Evolutionary conservation across 352 stramenopile genomes (phyloP), one percentile per base, ranked within the genome.

Genomic region (Plasmopara muralis): DNA sequence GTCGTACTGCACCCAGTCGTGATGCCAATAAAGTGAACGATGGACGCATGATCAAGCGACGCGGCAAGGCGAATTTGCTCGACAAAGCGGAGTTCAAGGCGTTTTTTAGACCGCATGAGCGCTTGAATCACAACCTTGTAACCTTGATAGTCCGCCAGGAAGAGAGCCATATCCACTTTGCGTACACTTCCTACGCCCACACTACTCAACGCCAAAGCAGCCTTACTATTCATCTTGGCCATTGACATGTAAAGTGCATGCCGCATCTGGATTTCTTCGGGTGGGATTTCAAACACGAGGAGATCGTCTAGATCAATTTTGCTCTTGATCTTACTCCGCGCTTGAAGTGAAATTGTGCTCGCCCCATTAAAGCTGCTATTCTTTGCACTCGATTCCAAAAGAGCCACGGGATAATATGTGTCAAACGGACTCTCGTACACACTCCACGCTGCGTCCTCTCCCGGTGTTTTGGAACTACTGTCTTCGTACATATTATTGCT

Each of bases 11-110:
- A 70, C 10, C 76, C 78, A 18, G 81, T 81, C 5, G 74, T 86
- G n/a, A 89, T 47, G 1, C 78, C 78, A 50, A 89, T 85, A 51
- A 89, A 89, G 57, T 89, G 78, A 16, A 89, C 78, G 50, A 89
- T 81, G 1, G 70, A 82, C 25, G 72, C 60, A 33, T 89, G 78
- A 25, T 89, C 78, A 0, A 89, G 49, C 3, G 67, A 55, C 1
- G 76, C 72, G 16, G 78, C 76, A 13, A 89, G 54, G 6, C 78
- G 76, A 13, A 87, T 79, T 57, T 86, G 78, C 53, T 85, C 78
- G 1, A 89, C 58, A 33, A 86, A 87, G 44, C 65, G 68, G 28
- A 66, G 66, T 53, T 89, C 78, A 0, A 70, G 44, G 8, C 68
- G 62, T 43, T 78, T 76, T 49, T 83, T 84, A 9, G 62, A 66